Evolutionary conservation across 192 early-diverging fungal species (phyloP), one percentile per base, ranked within the genome.

Genomic region (Endogone sp.): DNA sequence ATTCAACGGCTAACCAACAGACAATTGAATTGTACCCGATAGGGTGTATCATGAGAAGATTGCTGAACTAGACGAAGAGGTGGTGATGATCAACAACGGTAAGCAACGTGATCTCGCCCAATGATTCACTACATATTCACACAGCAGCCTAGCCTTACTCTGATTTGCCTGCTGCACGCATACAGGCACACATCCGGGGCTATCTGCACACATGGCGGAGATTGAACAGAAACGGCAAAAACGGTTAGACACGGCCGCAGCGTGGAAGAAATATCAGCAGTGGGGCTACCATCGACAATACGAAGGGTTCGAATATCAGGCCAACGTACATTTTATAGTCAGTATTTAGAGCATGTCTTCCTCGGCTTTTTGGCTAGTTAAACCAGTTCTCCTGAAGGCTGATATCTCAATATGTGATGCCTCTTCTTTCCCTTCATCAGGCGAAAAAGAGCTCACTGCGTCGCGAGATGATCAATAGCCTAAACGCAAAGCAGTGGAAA

Each of bases 1-100:
- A 13, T n/a, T 11, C n/a, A n/a, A 56, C 55, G 55, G n/a, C 11
- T 56, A 56, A 56, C n/a, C 55, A 56, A 13, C 11, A n/a, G n/a
- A n/a, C n/a, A n/a, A n/a, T n/a, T n/a, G n/a, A n/a, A 56, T 56
- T 56, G 11, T n/a, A 56, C n/a, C 32, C 4, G 2, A 32, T 75
- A 86, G 84, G 62, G 78, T 86, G 77, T 86, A 86, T 37, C 70
- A 86, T 29, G 84, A 86, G 64, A 84, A 80, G 23, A 80, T 84
- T 80, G 57, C 59, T 2, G 84, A 84, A 55, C 56, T 86, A 16
- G 80, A 84, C 44, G 64, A 77, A 55, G 84, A 86, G 49, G 79
- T 80, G 10, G 70, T 75, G 11, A 84, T 82, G 76, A 82, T 86
- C 26, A 73, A 76, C 25, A 75, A 75, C 65, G 84, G 84, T 77